Evolutionary conservation across 495 filamentous ascomycete species (phyloP), one percentile per base, ranked within the genome.

Genomic region (Hypoxylon fuscum): DNA sequence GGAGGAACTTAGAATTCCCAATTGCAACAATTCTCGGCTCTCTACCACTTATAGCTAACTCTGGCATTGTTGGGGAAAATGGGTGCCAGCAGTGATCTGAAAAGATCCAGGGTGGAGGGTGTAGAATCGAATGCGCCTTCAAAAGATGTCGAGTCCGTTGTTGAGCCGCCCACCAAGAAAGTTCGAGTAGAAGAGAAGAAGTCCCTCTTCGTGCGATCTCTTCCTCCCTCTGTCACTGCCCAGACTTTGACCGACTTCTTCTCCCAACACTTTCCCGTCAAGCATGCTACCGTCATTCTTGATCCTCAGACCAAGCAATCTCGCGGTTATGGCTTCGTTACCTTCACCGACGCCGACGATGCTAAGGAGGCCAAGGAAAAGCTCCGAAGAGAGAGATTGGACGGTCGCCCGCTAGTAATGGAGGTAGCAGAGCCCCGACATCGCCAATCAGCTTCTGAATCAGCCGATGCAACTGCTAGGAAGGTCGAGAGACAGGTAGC

Each of bases 281-380:
- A 96, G 72, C 95, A 98, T 74, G 94, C 94, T 47, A 89, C 88
- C 4, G 91, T 92, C 10, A 91, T 99, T 15, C 77, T 85, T 27
- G 93, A 98, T 72, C 83, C 88, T 1, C 75, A 82, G 55, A 95
- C 91, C 5, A 96, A 97, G 68, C 76, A 84, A 43, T 96, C 90
- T 15, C 90, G 91, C 64, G 94, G 94, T 8, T 99, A 90, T 74
- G 95, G 95, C 44, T 99, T 99, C 75, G 93, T 98, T 42, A 96
- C 95, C 10, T 97, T 98, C 68, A 88, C 93, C 68, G 94, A 98
- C 68, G 81, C 89, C 46, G 92, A 97, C 58, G 95, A 99, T 76
- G 93, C 95, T 21, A 76, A 89, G 62, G 79, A 84, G 47, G 95
- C 95, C 12, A 79, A 87, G 69, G 82, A 89, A 59, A 87, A 93